Conservation (phyloP, 371 early-diverging fungal genomes). For the Amoeboaphelidium occidentale region DNA sequence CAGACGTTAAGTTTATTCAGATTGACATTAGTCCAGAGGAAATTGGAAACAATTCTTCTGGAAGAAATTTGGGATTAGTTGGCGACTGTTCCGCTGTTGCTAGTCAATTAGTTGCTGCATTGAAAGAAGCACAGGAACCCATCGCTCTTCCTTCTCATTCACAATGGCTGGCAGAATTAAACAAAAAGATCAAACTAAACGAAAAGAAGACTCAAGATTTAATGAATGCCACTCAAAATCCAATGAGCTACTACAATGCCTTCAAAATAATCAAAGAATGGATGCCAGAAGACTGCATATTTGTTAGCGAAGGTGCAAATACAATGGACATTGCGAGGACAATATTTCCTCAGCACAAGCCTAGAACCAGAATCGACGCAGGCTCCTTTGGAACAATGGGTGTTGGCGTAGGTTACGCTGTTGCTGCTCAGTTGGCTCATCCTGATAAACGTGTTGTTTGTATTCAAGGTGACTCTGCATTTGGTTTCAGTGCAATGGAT, state of each 20-base stretch:
- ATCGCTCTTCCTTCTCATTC: constrained; percentile 2
- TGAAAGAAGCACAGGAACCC: constrained; percentile 3
- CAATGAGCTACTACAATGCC: constrained; percentile 40
- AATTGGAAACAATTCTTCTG: constrained; percentile 17
- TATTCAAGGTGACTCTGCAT: constrained; percentile 49
- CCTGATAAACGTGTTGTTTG: constrained; percentile 28
- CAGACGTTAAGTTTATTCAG: constrained; percentile 33
- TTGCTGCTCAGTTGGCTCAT: constrained; percentile 37
- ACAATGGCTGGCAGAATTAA: constrained; percentile 12
- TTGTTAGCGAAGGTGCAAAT: constrained; percentile 55
- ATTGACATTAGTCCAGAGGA: constrained; percentile 42
- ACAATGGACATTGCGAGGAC: constrained; percentile 63
- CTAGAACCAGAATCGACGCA: constrained; percentile 45
- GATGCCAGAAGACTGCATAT: constrained; percentile 12
- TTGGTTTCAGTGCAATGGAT: constrained; percentile 62
- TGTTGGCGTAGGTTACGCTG: constrained; percentile 47
- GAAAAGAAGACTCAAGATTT: constrained; percentile 10
- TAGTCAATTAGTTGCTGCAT: constrained; percentile 15
- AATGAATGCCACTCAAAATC: constrained; percentile 15
- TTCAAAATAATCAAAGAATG: constrained; percentile 27
- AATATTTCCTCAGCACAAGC: constrained; percentile 31
- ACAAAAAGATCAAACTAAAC: constrained; percentile 19
- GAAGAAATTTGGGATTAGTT: constrained; percentile 20
- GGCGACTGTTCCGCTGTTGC: constrained; percentile 32
- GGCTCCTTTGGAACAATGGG: constrained; percentile 58